These are phyloP conservation scores for Litchi chinensis DNA, from an alignment of 345 rosid genomes.

Conservation along the genomic window DNA sequence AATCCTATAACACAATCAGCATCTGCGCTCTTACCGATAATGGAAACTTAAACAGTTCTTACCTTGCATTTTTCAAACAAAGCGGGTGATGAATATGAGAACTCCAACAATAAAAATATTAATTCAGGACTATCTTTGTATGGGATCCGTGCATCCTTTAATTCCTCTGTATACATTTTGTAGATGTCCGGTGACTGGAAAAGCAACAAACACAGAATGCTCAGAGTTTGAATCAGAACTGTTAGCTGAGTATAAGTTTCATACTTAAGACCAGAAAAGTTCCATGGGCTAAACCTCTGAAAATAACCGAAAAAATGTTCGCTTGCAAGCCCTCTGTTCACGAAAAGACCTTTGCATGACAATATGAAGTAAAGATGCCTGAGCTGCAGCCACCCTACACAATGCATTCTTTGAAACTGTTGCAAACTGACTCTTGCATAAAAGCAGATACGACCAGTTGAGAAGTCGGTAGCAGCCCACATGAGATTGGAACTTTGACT, in stretches of 20 bases:
- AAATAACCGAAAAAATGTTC: constrained; percentile 66
- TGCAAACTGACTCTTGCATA: constrained; percentile 72
- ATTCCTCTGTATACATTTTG: constrained; percentile 60
- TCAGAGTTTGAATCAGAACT: constrained; percentile 1
- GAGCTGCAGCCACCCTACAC: constrained; percentile 72
- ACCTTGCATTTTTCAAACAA: constrained; percentile 74
- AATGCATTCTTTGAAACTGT: constrained; percentile 74
- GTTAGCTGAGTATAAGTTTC: not conserved
- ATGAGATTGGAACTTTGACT: constrained; percentile 54
- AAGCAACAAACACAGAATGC: constrained; percentile 25
- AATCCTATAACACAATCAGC: constrained; percentile 1
- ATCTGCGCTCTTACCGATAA: not conserved
- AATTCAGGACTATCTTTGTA: constrained; percentile 74
- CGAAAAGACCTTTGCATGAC: constrained; percentile 71
- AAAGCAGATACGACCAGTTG: constrained; percentile 83
- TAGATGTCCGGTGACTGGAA: constrained; percentile 69
- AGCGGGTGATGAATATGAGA: constrained; percentile 50
- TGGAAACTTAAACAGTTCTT: constrained; percentile 17
- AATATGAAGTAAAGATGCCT: constrained; percentile 62
- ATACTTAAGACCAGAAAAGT: constrained; percentile 6
- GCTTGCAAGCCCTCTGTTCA: constrained; percentile 74
- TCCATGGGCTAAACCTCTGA: constrained; percentile 56
- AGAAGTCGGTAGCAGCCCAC: constrained; percentile 74
- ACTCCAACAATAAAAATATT: constrained; percentile 68
- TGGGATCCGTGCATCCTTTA: constrained; percentile 67